Base-by-base conservation (phyloP, 2,329 filamentous ascomycete species). In the Rosellinia necatrix region DNA sequence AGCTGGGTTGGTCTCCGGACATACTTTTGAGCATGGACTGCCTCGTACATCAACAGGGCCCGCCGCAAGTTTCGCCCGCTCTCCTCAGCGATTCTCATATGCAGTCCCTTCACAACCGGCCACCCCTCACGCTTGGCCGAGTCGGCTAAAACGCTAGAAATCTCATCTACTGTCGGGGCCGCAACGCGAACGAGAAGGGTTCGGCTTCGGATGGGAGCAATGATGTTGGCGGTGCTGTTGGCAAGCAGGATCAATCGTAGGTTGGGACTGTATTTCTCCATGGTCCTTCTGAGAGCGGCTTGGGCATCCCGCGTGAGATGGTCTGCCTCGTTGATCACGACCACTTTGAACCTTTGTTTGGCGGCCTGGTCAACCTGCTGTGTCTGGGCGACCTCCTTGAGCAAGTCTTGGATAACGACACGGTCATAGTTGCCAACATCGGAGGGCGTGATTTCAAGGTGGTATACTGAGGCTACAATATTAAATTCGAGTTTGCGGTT, bases 401-500 rank as follows among this genome's bases (percentile, higher is more conserved):
- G 79, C 44, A 99, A 79, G 69, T 97, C 94, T 71, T 99, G 94
- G 12, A 99, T 82, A 1, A 99, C 94, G 3, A 99, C 94, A 51
- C 94, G 84, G 74, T 99, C 94, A 70, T 97, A 97, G 73, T 89
- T 96, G 59, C 93, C 94, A 4, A 99, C 94, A 66, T 99, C 94
- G 1, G 91, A 96, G 0, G 94, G 94, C 6, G 94, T 99, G 70
- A 99, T 99, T 74, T 99, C 94, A 66, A 99, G 87, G 74, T 99
- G 94, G 76, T 99, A 99, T 62, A 97, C 87, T 0, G 93, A 97
- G 40, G 92, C 87, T 51, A 99, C 94, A 62, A 99, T 96, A 77
- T 97, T 99, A 83, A 99, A 99, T 76, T 99, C 94, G 67, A 99
- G 88, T 76, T 99, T 99, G 71, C 94, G 91, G 74, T 96, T 97